Conservation (phyloP, 176 grass and related monocot species). For the Cenchrus americanus region DNA sequence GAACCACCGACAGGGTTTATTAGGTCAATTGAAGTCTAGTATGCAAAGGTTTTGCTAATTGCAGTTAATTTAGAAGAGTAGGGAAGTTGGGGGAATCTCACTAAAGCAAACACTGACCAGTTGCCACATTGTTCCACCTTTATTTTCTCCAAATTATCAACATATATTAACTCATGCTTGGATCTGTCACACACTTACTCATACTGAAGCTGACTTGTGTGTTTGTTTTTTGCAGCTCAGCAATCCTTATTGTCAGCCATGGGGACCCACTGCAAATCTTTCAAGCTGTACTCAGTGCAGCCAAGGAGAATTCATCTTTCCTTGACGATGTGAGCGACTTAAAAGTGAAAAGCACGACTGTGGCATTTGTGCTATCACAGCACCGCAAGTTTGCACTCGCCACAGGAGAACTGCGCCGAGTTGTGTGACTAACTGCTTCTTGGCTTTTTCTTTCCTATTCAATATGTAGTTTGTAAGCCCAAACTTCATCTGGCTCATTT, state of each 20-base stretch:
- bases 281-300: conserved; percentile 64
- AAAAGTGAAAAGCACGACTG: conserved; percentile 35
- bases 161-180: not conserved
- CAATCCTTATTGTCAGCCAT: conserved; percentile 76
- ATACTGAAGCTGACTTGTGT: not conserved
- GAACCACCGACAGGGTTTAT: not conserved
- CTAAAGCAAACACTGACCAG: not conserved
- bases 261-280: conserved; percentile 91
- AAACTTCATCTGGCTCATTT: not conserved
- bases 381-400: conserved; percentile 71
- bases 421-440: conserved; percentile 40
- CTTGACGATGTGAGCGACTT: conserved; percentile 12
- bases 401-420: conserved; percentile 69
- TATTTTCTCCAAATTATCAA: not conserved
- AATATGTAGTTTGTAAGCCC: not conserved
- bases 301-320: conserved; percentile 58
- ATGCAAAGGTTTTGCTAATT: not conserved
- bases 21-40: not conserved
- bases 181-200: not conserved
- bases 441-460: not conserved
- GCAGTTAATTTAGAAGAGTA: not conserved
- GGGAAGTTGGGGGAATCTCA: not conserved
- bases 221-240: conserved; percentile 49
- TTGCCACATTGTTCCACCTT: not conserved
- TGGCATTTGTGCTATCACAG: conserved; percentile 52